Evolutionary conservation across 768 basidiomycete species (phyloP), one percentile per base, ranked within the genome.

Genomic region (Tulasnella sp.): DNA sequence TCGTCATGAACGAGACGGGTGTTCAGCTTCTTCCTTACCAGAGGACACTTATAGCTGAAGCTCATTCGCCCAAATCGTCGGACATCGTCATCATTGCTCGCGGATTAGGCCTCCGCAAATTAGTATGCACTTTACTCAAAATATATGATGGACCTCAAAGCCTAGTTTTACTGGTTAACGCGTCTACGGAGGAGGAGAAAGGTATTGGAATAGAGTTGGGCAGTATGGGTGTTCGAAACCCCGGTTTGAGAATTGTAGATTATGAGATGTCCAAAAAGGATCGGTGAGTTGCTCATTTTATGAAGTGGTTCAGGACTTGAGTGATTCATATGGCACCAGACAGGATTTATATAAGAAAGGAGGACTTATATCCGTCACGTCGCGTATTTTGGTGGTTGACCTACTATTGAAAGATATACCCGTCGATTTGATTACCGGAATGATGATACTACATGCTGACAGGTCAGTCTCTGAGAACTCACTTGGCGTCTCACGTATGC

Each of bases 121-220:
- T 95, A 46, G 63, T 90, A 37, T 90, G 87, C 67, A 84, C 81
- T 0, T 73, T 98, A 34, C 73, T 98, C 69, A 85, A 92, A 67
- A 86, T 93, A 34, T 98, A 93, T 62, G 86, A 91, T 68, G 76
- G 83, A 19, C 79, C 86, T 29, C 75, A 79, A 54, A 91, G 76
- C 60, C 75, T 95, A 13, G 75, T 98, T 37, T 66, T 98, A 7
- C 69, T 99, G 19, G 79, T 96, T 42, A 83, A 88, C 66, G 84
- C 85, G 0, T 40, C 79, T 0, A 74, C 78, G 7, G 87, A 91
- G 57, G 95, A 96, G 62, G 92, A 93, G 62, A 72, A 79, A 1
- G 89, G 82, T 5, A 86, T 98, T 29, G 88, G 87, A 1, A 91
- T 95, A 57, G 89, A 95, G 62, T 72, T 99, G 28, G 82, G 89